Evolutionary conservation across 1,284 basidiomycete species (phyloP), one percentile per base, ranked within the genome.

Genomic region (Pseudozyma flocculosa): DNA sequence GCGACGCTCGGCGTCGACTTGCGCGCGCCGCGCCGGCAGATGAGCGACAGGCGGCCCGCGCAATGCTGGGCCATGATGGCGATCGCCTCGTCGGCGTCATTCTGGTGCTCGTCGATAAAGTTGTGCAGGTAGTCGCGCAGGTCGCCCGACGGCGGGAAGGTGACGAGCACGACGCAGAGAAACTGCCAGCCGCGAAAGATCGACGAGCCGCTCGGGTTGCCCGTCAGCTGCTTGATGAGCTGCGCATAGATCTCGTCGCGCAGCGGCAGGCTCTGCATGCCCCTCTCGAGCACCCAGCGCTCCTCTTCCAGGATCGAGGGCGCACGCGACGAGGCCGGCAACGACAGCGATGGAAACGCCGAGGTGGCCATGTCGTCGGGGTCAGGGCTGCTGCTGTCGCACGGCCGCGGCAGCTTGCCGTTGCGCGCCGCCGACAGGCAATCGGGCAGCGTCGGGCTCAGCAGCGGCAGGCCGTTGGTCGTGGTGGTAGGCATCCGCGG

Each of bases 231-330:
- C 77, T 94, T 94, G 84, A 93, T 87, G 29, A 90, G 70, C 70
- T 94, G 92, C 68, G 89, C 92, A 70, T 90, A 95, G 43, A 92
- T 87, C 80, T 94, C 92, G 77, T 95, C 92, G 56, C 92, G 81
- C 70, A 94, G 81, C 8, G 87, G 85, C 50, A 88, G 85, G 2
- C 82, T 79, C 5, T 19, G 15, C 32, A 94, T 81, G 2, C 89
- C 90, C 63, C 89, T 85, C 45, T 85, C 83, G 13, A 93, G 82
- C 59, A 94, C 78, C 88, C 89, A 92, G 22, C 89, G 82, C 64
- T 92, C 87, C 78, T 93, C 90, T 70, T 92, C 90, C 13, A 90
- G 75, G 19, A 90, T 80, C 18, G 51, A 50, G 21, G 50, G 42
- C 14, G 29, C 45, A 13, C 24, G 18, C 18, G 36, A 15, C 8